Evolutionary conservation across 805 yeast genomes (phyloP).

Genomic region (Candida railenensis): DNA sequence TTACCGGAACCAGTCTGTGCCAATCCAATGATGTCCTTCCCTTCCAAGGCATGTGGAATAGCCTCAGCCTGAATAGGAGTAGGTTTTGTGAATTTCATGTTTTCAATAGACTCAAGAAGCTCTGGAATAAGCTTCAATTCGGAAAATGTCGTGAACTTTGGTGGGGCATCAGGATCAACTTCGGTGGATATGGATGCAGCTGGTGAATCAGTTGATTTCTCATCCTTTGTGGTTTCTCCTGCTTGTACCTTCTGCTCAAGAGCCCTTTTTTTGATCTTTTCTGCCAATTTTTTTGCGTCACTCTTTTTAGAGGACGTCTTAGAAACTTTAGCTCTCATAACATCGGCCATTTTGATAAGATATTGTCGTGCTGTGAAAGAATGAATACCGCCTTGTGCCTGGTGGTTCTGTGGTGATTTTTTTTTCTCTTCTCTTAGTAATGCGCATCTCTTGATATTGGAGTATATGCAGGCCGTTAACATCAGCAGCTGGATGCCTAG

Average conservation of each 20-base stretch:
- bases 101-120: slow-evolving; percentile 73
- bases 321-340: background rate
- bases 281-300: slow-evolving; percentile 52
- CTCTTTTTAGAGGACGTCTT: slow-evolving; percentile 14
- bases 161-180: slow-evolving; percentile 19
- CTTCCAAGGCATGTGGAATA: slow-evolving; percentile 86
- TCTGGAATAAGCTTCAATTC: slow-evolving; percentile 73
- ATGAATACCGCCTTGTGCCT: no score
- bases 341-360: slow-evolving; percentile 6
- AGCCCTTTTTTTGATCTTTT: slow-evolving; percentile 47
- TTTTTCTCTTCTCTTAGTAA: no score
- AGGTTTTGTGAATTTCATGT: slow-evolving; percentile 74
- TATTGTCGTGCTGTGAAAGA: no score
- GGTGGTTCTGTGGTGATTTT: no score
- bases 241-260: slow-evolving; percentile 16
- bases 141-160: slow-evolving; percentile 40
- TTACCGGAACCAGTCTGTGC: slow-evolving; percentile 99
- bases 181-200: slow-evolving; percentile 7
- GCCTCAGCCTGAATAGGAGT: slow-evolving; percentile 93
- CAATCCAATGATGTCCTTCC: slow-evolving; percentile 90
- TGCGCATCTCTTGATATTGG: no score
- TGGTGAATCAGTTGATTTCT: slow-evolving; percentile 1
- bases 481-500: no score
- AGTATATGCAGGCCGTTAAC: no score
- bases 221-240: slow-evolving; percentile 8